Percentiles rank a stretch among this genome's conserved stretches.
phyloP scores from a whole-genome alignment of 2,329 filamentous ascomycete species.

The Dryadomyces sulphureus region DNA sequence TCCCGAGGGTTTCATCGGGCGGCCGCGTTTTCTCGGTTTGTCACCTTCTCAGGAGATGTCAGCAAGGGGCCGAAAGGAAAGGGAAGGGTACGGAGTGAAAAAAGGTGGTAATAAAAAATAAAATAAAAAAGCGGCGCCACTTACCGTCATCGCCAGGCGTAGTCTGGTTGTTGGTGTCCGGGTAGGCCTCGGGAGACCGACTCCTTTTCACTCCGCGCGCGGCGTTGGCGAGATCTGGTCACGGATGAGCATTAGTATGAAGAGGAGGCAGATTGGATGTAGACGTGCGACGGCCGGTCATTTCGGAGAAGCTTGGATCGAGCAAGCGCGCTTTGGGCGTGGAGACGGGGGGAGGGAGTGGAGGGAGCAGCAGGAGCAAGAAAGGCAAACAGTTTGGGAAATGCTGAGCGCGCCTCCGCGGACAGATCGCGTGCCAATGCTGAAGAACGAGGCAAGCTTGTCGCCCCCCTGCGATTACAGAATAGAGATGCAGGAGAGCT shows the following conservation, averaged over 20 bases:
- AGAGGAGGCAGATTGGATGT: constrained; percentile 11
- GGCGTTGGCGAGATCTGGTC: constrained; percentile 15
- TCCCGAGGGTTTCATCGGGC: constrained; percentile 40
- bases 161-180: constrained; percentile 35
- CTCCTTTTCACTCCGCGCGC: constrained; percentile 61
- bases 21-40: constrained; percentile 42
- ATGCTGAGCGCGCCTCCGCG: not conserved
- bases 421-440: not conserved
- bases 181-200: constrained; percentile 56
- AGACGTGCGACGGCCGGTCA: constrained; percentile 13
- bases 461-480: not conserved
- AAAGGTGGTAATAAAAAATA: not conserved
- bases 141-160: constrained; percentile 60
- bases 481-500: not conserved
- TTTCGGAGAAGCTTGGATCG: no score
- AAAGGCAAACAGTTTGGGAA: not conserved
- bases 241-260: constrained; percentile 3
- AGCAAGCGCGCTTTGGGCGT: no score
- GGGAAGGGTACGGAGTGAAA: not conserved
- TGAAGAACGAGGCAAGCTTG: not conserved
- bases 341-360: not conserved
- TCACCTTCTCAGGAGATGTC: constrained; percentile 19
- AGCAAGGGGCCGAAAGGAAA: not conserved
- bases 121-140: constrained; percentile 22
- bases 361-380: not conserved